Base-by-base conservation (phyloP, 768 basidiomycete genomes). In the Mycena metata region DNA sequence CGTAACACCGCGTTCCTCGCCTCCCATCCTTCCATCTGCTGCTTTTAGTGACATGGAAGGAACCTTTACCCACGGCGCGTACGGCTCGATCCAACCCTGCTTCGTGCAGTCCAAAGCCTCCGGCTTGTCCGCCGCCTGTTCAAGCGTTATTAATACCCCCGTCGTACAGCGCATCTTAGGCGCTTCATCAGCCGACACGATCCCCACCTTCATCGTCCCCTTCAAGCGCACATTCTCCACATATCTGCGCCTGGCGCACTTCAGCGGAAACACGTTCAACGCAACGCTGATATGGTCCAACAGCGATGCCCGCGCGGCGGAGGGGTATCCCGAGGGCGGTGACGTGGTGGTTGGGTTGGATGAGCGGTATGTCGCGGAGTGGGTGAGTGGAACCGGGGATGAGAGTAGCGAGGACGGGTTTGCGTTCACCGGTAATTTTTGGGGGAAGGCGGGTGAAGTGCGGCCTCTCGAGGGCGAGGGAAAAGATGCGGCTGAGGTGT, bases 181-280 rank as follows among this genome's bases (percentile, higher is more conserved):
- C 2, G 70, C 62, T 36, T 66, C 65, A 21, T 1, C 41, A 10
- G 6, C 42, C 2, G 64, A 52, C 4, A 55, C 60, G 11, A 26
- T 73, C 17, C 81, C 80, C 0, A 82, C 80, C 1, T 72, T 80
- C 60, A 75, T 84, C 54, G 72, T 79, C 2, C 79, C 79, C 0
- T 83, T 77, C 72, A 77, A 75, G 41, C 78, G 76, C 4, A 76
- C 76, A 0, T 81, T 83, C 62, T 73, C 79, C 13, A 81, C 81
- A 0, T 79, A 83, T 47, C 73, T 84, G 13, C 72, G 79, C 16
- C 73, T 84, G 3, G 73, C 77, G 15, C 83, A 84, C 62, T 84
- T 80, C 66, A 66, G 72, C n/a, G 81, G 76, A 0, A 79, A 82
- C 65, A n/a, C 78, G 21, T 84, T 84, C 77, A 84, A 85, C 55